Base-by-base conservation (phyloP, 75 land plant species). In the Picea glauca region DNA sequence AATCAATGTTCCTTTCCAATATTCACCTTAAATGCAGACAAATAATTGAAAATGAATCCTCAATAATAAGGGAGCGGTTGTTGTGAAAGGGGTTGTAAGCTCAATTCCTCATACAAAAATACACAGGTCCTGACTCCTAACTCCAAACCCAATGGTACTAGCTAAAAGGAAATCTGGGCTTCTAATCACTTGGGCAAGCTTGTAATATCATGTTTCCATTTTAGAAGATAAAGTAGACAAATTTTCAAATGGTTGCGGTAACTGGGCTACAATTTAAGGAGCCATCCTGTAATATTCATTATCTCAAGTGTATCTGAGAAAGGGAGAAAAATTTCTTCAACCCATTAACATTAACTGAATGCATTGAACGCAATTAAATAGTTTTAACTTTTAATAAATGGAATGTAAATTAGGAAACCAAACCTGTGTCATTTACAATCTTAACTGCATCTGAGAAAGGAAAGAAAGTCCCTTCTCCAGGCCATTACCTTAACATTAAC, bases 401-500 rank as follows among this genome's bases (percentile, higher is more conserved):
- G 50, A 46, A 46, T 0, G 50, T 46, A 46, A 5, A 46, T 46
- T 6, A 46, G 50, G 7, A 46, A 46, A 46, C 50, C 50, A 46
- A 46, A 46, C 50, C 50, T 46, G 50, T 46, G 1, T 46, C 50
- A 46, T 46, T 46, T 46, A 46, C 8, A 46, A 46, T 5, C 50
- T 46, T 8, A 46, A 43, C 1, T 7, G 54, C 9, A 46, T 46
- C 54, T 46, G 1, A 8, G 54, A 46, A 46, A 46, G 8, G 54
- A 46, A 46, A 7, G 54, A 46, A 46, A 46, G 54, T 6, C 8
- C 54, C 8, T 46, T 74, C 58, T 74, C 58, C 58, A 74, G 26
- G 59, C 18, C 46, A 57, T 74, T 54, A 74, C 76, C 76, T 74
- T 15, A 54, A 74, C 31, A 7, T 21, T 74, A 11, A 17, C 46